phyloP scores from a whole-genome alignment of 345 rosid genomes.

The Aegle marmelos region DNA sequence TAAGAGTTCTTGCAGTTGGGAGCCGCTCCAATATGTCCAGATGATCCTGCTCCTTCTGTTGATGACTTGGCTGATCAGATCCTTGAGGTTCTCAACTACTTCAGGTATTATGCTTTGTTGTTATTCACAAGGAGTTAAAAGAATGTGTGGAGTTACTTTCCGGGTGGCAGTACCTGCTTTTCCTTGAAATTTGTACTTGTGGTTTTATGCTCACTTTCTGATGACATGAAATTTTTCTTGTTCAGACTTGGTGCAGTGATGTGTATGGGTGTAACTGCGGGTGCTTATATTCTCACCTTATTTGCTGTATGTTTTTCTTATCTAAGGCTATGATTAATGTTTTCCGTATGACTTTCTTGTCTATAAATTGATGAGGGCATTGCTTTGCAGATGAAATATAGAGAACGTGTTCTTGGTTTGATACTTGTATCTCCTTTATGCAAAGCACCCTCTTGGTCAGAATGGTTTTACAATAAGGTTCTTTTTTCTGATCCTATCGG shows the following conservation, averaged over 20 bases:
- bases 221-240: conserved; percentile 5
- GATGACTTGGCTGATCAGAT: conserved; percentile 93
- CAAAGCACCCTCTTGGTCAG: conserved; percentile 93
- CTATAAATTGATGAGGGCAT: conserved; percentile 12
- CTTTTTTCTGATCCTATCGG: background rate
- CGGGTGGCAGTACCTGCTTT: background rate
- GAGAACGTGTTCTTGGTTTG: conserved; percentile 86
- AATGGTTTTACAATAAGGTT: conserved; percentile 89
- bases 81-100: conserved; percentile 83
- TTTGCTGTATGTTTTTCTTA: conserved; percentile 69
- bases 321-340: background rate
- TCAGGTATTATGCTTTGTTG: conserved; percentile 42
- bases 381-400: conserved; percentile 77
- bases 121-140: background rate
- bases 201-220: conserved; percentile 10
- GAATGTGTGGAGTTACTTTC: background rate
- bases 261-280: conserved; percentile 97
- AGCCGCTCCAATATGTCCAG: conserved; percentile 66
- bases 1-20: conserved; percentile 96
- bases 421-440: conserved; percentile 91
- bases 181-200: background rate
- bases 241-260: conserved; percentile 83
- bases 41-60: conserved; percentile 51
- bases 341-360: background rate
- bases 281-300: conserved; percentile 84